These are phyloP conservation scores for Penicillium sp. DNA, from an alignment of 2,329 filamentous ascomycete genomes.

Conservation along the genomic window DNA sequence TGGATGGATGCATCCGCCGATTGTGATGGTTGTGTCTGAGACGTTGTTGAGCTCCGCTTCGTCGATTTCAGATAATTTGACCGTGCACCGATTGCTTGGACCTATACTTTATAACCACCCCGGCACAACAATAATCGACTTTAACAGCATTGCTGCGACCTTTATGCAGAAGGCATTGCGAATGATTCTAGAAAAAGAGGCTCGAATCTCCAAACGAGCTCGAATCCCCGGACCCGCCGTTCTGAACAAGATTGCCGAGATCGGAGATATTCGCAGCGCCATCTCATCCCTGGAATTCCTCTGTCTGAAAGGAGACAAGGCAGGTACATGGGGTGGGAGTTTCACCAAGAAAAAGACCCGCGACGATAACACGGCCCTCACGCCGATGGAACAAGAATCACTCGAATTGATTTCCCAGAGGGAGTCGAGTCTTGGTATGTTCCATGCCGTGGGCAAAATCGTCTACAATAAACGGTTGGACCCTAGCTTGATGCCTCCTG, in stretches of 20 bases:
- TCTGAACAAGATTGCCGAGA: slow-evolving; percentile 77
- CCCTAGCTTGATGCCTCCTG: slow-evolving; percentile 35
- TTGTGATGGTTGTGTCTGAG: slow-evolving; percentile 91
- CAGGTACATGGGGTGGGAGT: slow-evolving; percentile 74
- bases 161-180: slow-evolving; percentile 84
- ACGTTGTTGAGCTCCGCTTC: slow-evolving; percentile 84
- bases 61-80: slow-evolving; percentile 86
- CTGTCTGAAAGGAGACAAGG: slow-evolving; percentile 78
- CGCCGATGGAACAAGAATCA: slow-evolving; percentile 76
- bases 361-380: slow-evolving; percentile 58
- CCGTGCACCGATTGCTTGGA: slow-evolving; percentile 85
- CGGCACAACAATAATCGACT: slow-evolving; percentile 79
- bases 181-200: slow-evolving; percentile 81
- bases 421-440: slow-evolving; percentile 89
- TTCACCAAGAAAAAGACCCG: slow-evolving; percentile 70
- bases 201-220: slow-evolving; percentile 73
- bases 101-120: slow-evolving; percentile 84
- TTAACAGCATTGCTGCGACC: slow-evolving; percentile 88
- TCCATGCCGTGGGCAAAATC: slow-evolving; percentile 94
- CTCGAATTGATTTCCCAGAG: slow-evolving; percentile 81
- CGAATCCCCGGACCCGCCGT: slow-evolving; percentile 78
- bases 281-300: slow-evolving; percentile 90
- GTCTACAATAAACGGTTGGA: slow-evolving; percentile 92
- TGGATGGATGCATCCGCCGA: slow-evolving; percentile 62
- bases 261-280: slow-evolving; percentile 92